A percentile compares a stretch with the other conserved stretches of the same genome.
phyloP scores from a whole-genome alignment of 2,329 filamentous ascomycete genomes.

The Fusarium secorum region DNA sequence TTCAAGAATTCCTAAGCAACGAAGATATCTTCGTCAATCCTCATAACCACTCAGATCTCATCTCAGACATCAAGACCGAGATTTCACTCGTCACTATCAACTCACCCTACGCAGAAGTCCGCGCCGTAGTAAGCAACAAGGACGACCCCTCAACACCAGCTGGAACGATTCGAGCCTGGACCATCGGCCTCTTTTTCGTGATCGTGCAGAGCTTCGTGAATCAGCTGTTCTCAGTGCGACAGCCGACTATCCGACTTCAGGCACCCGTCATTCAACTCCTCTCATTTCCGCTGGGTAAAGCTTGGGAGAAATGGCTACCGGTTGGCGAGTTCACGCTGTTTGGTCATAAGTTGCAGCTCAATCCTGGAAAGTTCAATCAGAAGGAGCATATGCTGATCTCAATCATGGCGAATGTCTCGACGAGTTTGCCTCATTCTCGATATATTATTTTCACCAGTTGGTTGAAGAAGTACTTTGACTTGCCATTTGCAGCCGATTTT shows the following conservation, averaged over 20 bases:
- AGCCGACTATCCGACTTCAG: constrained; percentile 58
- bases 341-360: constrained; percentile 54
- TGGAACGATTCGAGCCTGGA: constrained; percentile 62
- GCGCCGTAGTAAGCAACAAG: constrained; percentile 62
- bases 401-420: constrained; percentile 52
- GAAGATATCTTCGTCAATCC: constrained; percentile 45
- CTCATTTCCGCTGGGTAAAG: constrained; percentile 56
- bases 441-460: constrained; percentile 35
- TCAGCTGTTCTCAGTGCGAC: constrained; percentile 63
- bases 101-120: constrained; percentile 64
- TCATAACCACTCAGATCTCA: constrained; percentile 51
- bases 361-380: constrained; percentile 63
- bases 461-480: constrained; percentile 37
- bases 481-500: constrained; percentile 33
- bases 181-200: constrained; percentile 58
- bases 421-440: constrained; percentile 33
- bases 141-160: constrained; percentile 60
- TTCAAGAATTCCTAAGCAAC: constrained; percentile 30
- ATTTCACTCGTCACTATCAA: constrained; percentile 60
- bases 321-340: constrained; percentile 54
- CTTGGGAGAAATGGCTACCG: constrained; percentile 54
- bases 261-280: constrained; percentile 63
- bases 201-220: constrained; percentile 58
- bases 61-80: constrained; percentile 62
- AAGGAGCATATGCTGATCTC: constrained; percentile 69